Evolutionary conservation across 305 asterid genomes (phyloP), one percentile per base, ranked within the genome.

Genomic region (Galium porrigens): DNA sequence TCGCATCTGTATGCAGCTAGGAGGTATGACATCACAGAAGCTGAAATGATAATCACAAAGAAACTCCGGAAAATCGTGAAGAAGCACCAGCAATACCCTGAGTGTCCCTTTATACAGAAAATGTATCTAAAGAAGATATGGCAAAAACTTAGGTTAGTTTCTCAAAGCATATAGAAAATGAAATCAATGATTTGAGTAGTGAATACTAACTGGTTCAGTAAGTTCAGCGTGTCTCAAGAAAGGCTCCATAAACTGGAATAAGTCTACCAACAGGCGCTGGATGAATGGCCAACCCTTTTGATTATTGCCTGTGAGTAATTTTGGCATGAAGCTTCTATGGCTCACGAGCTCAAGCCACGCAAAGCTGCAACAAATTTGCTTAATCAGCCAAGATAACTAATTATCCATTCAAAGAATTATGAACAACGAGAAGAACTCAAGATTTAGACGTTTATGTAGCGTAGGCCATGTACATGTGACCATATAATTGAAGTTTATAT

Each of bases 21-120:
- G 90, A 22, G 99, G 99, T 58, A 94, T 94, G 71, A 94, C 95
- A 76, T 94, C 99, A 81, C 99, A 94, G 81, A 94, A 90, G 77
- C 97, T 94, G 83, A 94, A 90, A 81, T 94, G 99, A 79, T 90
- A 88, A 82, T 94, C 96, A 55, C 97, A 94, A 65, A 94, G 99
- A 67, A 94, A 94, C 77, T 94, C 99, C 1, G 97, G 99, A 64
- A 87, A 94, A 84, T 94, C 99, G 70, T 90, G 99, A 68, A 94
- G 96, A 52, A 94, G 88, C 73, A 94, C 99, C 87, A 94, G 78
- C 79, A 90, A 73, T 70, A 94, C 97, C 79, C 99, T 78, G 61
- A 94, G 95, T 6, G 94, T 86, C 80, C 97, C 99, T 78, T 85
- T 94, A 73, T 94, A 94, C 55, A 94, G 87, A 73, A 86, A 85